phyloP scores from a whole-genome alignment of 2,329 filamentous ascomycete species.

The Dothiorella sarmentorum region DNA sequence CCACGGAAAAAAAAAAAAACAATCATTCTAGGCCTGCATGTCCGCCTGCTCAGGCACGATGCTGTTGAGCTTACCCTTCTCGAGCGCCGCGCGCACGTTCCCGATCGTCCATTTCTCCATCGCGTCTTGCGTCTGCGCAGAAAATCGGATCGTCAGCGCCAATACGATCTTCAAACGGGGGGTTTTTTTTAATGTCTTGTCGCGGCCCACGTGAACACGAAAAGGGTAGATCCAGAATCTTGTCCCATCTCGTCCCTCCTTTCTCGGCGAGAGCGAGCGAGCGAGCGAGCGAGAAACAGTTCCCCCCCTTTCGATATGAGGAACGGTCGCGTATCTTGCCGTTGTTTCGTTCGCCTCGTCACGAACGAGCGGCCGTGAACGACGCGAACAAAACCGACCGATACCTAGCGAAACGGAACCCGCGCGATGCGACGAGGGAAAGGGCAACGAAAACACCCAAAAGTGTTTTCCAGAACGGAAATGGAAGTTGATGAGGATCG shows the following conservation, averaged over 20 bases:
- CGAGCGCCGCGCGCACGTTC: constrained; percentile 64
- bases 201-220: not conserved
- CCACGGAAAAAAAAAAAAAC: too few species aligned
- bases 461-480: not conserved
- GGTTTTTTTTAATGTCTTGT: too few species aligned
- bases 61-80: constrained; percentile 60
- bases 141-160: not conserved
- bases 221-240: too few species aligned
- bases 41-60: constrained; percentile 69
- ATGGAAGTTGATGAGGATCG: not conserved
- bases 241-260: not conserved
- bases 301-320: not conserved
- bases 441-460: not conserved
- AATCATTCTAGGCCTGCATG: constrained; percentile 26
- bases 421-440: too few species aligned
- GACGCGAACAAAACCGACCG: too few species aligned
- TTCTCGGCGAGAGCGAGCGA: not conserved
- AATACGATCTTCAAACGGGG: not conserved
- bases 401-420: too few species aligned
- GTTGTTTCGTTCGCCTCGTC: not conserved
- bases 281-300: not conserved
- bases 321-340: not conserved
- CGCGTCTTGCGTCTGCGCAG: constrained; percentile 47
- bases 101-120: constrained; percentile 75
- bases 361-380: not conserved